These are phyloP conservation scores for Croton laevigatus DNA, from an alignment of 441 rosid genomes.

Conservation along the genomic window DNA sequence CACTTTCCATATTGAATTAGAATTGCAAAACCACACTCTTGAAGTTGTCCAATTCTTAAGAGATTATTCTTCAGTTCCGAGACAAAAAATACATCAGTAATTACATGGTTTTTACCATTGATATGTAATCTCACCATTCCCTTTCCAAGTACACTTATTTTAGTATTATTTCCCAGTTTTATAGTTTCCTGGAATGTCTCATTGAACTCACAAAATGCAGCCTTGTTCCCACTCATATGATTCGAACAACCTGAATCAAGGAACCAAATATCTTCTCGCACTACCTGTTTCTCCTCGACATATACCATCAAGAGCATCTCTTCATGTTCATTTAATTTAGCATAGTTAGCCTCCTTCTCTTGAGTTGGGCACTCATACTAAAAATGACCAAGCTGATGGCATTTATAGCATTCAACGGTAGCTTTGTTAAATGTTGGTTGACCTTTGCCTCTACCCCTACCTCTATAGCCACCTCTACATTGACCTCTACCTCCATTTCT, in stretches of 20 bases:
- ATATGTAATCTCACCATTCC: not conserved
- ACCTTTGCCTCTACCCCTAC: slow-evolving; percentile 13
- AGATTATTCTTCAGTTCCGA: not conserved
- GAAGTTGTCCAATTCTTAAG: not conserved
- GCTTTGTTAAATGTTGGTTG: slow-evolving; percentile 1
- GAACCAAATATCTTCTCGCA: not conserved
- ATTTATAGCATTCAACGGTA: not conserved
- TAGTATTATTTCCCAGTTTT: not conserved
- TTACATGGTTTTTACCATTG: not conserved
- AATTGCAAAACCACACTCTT: not conserved
- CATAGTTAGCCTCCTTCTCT: slow-evolving; percentile 8
- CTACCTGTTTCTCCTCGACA: not conserved
- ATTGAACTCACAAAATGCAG: not conserved
- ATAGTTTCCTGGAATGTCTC: not conserved
- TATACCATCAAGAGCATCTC: slow-evolving; percentile 9
- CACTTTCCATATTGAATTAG: not conserved
- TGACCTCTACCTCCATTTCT: not conserved
- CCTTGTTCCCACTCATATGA: not conserved
- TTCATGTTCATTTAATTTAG: not conserved
- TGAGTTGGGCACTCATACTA: slow-evolving; percentile 6
- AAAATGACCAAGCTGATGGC: slow-evolving; percentile 15
- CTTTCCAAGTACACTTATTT: slow-evolving; percentile 5
- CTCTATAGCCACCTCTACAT: not conserved
- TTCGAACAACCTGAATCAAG: slow-evolving; percentile 11
- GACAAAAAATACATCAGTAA: slow-evolving; percentile 2